Evolutionary conservation across 495 filamentous ascomycete species (phyloP).

Genomic region (Aspergillus biplanus): DNA sequence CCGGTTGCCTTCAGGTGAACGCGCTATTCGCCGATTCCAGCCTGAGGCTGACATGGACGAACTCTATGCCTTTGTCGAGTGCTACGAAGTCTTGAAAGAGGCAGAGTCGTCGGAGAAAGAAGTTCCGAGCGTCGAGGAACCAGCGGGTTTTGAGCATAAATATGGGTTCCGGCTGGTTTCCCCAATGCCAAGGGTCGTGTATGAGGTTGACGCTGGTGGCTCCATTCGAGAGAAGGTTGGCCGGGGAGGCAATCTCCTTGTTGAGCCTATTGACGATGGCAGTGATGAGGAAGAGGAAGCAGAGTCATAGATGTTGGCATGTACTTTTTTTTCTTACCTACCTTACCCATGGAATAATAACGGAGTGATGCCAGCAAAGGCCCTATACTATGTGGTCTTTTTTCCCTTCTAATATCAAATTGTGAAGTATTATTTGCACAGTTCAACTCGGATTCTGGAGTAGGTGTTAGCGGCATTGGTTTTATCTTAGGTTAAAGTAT

Average conservation of each 20-base stretch:
- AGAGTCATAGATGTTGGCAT: constrained; percentile 3
- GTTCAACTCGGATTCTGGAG: neutral
- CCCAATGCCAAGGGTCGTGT: constrained; percentile 79
- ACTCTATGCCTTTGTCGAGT: constrained; percentile 95
- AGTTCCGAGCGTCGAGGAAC: constrained; percentile 47
- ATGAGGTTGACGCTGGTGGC: constrained; percentile 64
- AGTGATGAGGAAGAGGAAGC: constrained; percentile 53
- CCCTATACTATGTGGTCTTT: neutral
- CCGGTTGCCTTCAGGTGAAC: constrained; percentile 70
- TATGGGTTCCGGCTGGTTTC: constrained; percentile 83
- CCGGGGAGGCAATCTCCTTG: constrained; percentile 83
- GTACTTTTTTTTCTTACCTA: neutral
- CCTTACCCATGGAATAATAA: neutral
- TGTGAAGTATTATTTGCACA: neutral
- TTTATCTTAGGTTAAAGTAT: neutral
- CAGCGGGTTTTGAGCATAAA: constrained; percentile 71
- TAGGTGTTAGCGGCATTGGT: neutral
- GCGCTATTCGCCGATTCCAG: constrained; percentile 75
- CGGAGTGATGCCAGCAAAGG: neutral
- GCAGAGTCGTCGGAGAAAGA: constrained; percentile 22
- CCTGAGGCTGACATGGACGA: constrained; percentile 74
- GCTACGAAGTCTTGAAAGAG: constrained; percentile 67
- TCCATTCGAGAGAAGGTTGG: constrained; percentile 75
- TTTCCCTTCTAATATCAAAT: neutral
- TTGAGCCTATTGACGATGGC: constrained; percentile 68